phyloP scores from a whole-genome alignment of 169 alveolate species.

The Eimeria falciformis region DNA sequence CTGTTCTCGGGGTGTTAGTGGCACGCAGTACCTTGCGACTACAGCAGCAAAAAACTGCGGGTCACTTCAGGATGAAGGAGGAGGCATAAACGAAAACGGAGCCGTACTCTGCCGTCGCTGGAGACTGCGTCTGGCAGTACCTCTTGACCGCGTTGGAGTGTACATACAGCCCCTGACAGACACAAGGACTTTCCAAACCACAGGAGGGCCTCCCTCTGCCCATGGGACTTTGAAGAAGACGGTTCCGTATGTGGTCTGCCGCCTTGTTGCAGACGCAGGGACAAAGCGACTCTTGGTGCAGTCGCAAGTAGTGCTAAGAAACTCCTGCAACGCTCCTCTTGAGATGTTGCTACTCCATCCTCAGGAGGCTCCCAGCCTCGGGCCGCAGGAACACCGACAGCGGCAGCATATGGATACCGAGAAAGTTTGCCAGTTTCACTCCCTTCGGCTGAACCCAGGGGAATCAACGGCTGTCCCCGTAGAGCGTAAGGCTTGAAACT shows the following conservation, averaged over 20 bases:
- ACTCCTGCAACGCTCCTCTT: constrained; percentile 68
- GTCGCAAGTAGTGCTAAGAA: constrained; percentile 73
- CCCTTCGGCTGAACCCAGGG: constrained; percentile 44
- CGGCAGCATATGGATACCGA: not conserved
- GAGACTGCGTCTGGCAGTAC: constrained; percentile 69
- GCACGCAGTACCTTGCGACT: not conserved
- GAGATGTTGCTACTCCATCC: constrained; percentile 36
- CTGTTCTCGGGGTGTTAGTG: not conserved
- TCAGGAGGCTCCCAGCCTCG: not conserved
- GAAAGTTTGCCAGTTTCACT: not conserved
- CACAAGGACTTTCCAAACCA: not conserved
- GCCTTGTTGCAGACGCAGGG: constrained; percentile 71
- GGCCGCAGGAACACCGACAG: constrained; percentile 7
- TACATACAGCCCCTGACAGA: constrained; percentile 58
- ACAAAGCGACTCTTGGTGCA: constrained; percentile 62
- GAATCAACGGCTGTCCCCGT: constrained; percentile 70
- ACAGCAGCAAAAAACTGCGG: too few relatives aligned
- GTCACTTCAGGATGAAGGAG: not conserved
- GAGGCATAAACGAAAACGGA: not conserved
- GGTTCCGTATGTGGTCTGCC: constrained; percentile 64
- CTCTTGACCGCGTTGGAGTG: constrained; percentile 74
- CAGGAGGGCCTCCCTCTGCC: not conserved
- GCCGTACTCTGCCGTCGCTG: constrained; percentile 29
- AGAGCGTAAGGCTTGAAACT: constrained; percentile 17
- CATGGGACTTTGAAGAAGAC: not conserved